These are phyloP conservation scores for Zygosaccharomyces siamensis DNA, from an alignment of 805 yeast genomes.

Conservation along the genomic window DNA sequence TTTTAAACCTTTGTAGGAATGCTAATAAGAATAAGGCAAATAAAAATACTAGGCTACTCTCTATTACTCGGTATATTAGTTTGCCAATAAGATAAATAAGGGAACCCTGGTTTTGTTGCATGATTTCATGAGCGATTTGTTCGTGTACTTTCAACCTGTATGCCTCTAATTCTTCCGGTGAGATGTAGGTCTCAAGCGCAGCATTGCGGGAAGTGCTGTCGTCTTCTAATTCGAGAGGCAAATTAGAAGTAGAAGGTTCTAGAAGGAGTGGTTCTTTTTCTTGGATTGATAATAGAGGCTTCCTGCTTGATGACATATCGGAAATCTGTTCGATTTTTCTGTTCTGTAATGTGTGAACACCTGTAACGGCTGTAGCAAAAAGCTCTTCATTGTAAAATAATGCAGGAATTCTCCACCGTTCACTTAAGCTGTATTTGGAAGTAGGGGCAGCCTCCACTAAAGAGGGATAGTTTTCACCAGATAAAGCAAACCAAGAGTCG, in stretches of 20 bases:
- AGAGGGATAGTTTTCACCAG: slow-evolving; percentile 71
- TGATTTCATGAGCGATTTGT: slow-evolving; percentile 24
- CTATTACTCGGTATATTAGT: slow-evolving; percentile 35
- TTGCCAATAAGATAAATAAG: slow-evolving; percentile 23
- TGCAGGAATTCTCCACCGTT: slow-evolving; percentile 41
- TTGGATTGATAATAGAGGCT: slow-evolving; percentile 14
- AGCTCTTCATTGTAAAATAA: slow-evolving; percentile 37
- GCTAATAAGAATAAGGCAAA: slow-evolving; percentile 30
- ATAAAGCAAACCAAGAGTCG: slow-evolving; percentile 83
- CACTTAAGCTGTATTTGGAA: slow-evolving; percentile 50
- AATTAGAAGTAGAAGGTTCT: slow-evolving; percentile 19
- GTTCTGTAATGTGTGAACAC: slow-evolving; percentile 41
- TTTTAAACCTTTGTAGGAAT: slow-evolving; percentile 28
- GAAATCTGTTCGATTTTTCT: slow-evolving; percentile 17
- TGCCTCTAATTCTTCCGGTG: slow-evolving; percentile 26
- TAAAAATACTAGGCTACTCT: slow-evolving; percentile 39
- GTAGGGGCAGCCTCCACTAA: slow-evolving; percentile 74
- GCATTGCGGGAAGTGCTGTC: slow-evolving; percentile 6
- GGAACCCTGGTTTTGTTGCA: slow-evolving; percentile 15
- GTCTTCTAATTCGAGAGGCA: background rate
- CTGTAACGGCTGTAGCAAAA: slow-evolving; percentile 42
- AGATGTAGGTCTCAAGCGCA: slow-evolving; percentile 23
- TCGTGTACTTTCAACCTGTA: slow-evolving; percentile 26
- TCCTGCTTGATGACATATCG: slow-evolving; percentile 2
- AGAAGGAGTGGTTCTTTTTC: slow-evolving; percentile 21